Percentiles rank a stretch among this genome's conserved stretches.
These are phyloP conservation scores for Plasmodium knowlesi DNA, from an alignment of 169 alveolate genomes.

Conservation along the genomic window DNA sequence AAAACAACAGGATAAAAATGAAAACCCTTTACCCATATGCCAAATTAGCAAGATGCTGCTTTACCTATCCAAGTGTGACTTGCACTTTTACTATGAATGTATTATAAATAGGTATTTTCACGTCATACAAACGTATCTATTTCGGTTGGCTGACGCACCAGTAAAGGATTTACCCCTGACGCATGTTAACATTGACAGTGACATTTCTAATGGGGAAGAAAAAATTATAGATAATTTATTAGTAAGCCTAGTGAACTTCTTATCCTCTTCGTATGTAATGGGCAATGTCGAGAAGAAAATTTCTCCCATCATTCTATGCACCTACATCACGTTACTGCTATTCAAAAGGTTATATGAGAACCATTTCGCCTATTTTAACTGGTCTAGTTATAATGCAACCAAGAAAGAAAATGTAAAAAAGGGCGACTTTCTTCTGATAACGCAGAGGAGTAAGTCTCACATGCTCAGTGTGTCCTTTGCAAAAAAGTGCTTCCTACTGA, in stretches of 20 bases:
- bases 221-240: conserved; percentile 28
- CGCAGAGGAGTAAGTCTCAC: not conserved
- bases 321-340: conserved; percentile 11
- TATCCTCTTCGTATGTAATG: conserved; percentile 38
- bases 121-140: not conserved
- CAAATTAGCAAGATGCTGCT: conserved; percentile 11
- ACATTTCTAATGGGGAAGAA: not conserved
- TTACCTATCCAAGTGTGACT: conserved; percentile 47
- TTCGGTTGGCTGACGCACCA: not conserved
- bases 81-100: conserved; percentile 47
- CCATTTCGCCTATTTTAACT: not conserved
- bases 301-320: not conserved
- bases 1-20: not conserved
- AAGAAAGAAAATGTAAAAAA: not conserved
- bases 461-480: conserved; percentile 16
- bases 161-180: not conserved
- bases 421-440: not conserved
- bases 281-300: not conserved
- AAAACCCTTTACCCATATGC: not conserved
- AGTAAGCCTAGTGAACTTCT: conserved; percentile 31
- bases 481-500: conserved; percentile 16
- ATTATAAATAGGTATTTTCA: conserved; percentile 28
- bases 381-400: not conserved
- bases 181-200: not conserved
- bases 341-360: not conserved